Base-by-base conservation (phyloP, 2,329 filamentous ascomycete species). In the Teratosphaeria zuluensis region DNA sequence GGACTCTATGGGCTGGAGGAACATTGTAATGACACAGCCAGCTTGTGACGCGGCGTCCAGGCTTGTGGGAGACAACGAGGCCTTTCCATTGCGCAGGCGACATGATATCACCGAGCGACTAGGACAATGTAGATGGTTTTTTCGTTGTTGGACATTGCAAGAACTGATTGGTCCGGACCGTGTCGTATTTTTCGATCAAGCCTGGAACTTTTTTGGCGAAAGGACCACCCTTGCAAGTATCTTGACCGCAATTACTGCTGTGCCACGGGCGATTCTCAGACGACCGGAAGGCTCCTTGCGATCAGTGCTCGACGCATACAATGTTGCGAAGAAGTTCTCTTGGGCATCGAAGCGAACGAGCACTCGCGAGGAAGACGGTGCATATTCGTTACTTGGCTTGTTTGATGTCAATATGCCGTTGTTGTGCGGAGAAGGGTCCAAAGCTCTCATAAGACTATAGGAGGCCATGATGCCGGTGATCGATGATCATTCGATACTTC, bases 321-420 rank as follows among this genome's bases (percentile, higher is more conserved):
- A 14, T 6, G 16, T 42, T 42, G 35, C 35, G 14, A 16, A 12
- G n/a, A 42, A 14, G n/a, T 42, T 65, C 57, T 64, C 61, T 19
- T 65, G 63, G 63, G 62, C 62, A 30, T 24, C 57, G 14, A 14
- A 28, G 3, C 48, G 62, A 5, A 19, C 51, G 28, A 58, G 56
- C 2, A 64, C 62, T 7, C 46, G 70, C 2, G 2, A 54, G 0
- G 77, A 80, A 54, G 78, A 80, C 38, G 67, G 69, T 16, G 76
- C 75, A 0, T 80, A 80, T 53, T 77, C 69, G 4, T 65, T 80
- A 0, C 60, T 80, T 1, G 77, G 77, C 0, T 68, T 79, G 0
- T 79, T 80, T 30, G 68, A 69, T 0, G 68, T 80, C 14, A 70
- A 74, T 38, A 76, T 80, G 72, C 71, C 75, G 0, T 61, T 77